These are phyloP conservation scores for Chytriomyces sp. DNA, from an alignment of 192 early-diverging fungal genomes.

Conservation along the genomic window DNA sequence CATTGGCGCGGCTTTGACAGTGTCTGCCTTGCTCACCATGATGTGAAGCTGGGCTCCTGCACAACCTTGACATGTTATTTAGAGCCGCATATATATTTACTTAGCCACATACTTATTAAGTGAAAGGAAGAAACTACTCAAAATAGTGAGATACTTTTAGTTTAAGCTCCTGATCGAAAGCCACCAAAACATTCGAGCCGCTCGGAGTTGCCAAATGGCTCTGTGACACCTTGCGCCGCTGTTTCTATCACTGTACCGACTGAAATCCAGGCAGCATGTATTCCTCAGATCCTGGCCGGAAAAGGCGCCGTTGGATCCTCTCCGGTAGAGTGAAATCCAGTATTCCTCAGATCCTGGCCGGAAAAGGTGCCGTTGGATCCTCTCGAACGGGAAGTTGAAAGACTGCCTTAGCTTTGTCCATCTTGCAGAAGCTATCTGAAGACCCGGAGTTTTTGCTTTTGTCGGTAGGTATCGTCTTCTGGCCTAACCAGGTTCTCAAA, in stretches of 20 bases:
- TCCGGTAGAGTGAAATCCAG: no score
- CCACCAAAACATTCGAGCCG: constrained; percentile 61
- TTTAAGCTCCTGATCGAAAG: no score
- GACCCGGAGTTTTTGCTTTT: constrained; percentile 96
- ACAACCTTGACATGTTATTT: no score
- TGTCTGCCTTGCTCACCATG: no score
- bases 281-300: constrained; percentile 70
- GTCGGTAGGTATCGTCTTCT: constrained; percentile 47
- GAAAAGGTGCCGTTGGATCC: constrained; percentile 65
- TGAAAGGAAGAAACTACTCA: no score
- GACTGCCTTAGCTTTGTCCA: constrained; percentile 97
- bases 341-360: no score
- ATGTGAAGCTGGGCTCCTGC: no score
- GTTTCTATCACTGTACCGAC: constrained; percentile 86
- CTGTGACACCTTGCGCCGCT: constrained; percentile 66
- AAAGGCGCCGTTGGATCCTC: constrained; percentile 66
- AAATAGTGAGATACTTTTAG: no score
- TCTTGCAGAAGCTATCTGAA: constrained; percentile 90
- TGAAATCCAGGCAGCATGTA: constrained; percentile 91
- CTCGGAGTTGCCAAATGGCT: constrained; percentile 86
- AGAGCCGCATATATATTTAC: no score
- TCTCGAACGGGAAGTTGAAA: constrained; percentile 98
- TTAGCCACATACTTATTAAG: no score
- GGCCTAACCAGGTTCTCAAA: background rate
- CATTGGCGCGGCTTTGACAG: no score